phyloP scores from a whole-genome alignment of 2,329 filamentous ascomycete genomes.

The Amesomyces nigricolor region DNA sequence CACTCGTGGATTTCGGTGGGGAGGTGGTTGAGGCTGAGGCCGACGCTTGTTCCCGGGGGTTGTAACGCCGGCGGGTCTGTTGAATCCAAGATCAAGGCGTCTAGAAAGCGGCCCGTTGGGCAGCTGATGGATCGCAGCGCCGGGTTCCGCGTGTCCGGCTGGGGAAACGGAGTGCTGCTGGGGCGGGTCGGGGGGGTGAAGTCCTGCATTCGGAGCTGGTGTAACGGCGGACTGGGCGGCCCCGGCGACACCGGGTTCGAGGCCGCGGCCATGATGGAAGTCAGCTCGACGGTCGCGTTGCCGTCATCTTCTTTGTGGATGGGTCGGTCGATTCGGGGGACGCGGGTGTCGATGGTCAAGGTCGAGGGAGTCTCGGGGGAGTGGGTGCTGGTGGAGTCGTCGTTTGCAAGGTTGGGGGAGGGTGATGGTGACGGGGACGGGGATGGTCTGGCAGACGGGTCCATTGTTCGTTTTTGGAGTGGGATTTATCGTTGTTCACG shows the following conservation, averaged over 20 bases:
- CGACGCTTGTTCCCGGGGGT: constrained; percentile 22
- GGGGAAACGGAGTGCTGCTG: constrained; percentile 56
- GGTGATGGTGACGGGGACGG: constrained; percentile 17
- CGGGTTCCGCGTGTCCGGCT: constrained; percentile 45
- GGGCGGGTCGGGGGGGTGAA: constrained; percentile 48
- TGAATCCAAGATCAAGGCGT: constrained; percentile 25
- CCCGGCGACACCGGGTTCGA: constrained; percentile 53
- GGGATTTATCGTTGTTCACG: constrained; percentile 8
- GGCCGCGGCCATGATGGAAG: constrained; percentile 41
- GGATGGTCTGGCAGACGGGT: constrained; percentile 16
- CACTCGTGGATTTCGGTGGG: constrained; percentile 68
- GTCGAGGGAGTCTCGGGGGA: constrained; percentile 13
- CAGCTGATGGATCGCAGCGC: constrained; percentile 39
- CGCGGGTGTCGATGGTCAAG: constrained; percentile 29
- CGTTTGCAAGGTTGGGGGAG: constrained; percentile 20
- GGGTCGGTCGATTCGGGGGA: constrained; percentile 25
- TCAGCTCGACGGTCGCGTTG: constrained; percentile 38
- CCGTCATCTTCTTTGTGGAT: constrained; percentile 35
- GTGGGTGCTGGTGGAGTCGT: constrained; percentile 6
- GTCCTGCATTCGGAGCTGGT: constrained; percentile 42
- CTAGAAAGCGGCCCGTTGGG: constrained; percentile 30
- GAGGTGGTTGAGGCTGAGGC: constrained; percentile 45
- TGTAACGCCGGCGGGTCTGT: constrained; percentile 27
- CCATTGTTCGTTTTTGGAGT: constrained; percentile 21
- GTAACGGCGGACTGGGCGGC: constrained; percentile 46